Evolutionary conservation across 805 yeast genomes (phyloP).

Genomic region (Yarrowia sp.): DNA sequence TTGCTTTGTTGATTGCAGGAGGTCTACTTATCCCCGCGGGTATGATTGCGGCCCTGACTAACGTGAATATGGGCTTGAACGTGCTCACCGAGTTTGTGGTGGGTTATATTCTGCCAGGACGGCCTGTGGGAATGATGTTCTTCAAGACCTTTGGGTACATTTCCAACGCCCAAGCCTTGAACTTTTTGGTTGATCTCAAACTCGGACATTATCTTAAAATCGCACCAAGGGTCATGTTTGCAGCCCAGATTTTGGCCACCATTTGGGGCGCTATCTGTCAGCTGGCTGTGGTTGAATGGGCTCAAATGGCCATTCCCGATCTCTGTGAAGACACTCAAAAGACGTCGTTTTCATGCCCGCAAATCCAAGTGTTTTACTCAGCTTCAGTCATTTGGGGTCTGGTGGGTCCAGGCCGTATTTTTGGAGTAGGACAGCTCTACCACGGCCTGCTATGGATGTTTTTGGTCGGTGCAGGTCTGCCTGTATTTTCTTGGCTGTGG

Average conservation of each 20-base stretch:
- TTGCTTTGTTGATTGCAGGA: slow-evolving; percentile 53
- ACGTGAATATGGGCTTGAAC: slow-evolving; percentile 56
- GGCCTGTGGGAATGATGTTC: slow-evolving; percentile 60
- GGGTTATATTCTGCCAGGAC: slow-evolving; percentile 64
- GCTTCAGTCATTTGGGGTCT: slow-evolving; percentile 65
- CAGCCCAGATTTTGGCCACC: slow-evolving; percentile 49
- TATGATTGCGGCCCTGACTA: slow-evolving; percentile 61
- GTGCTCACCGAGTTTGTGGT: slow-evolving; percentile 63
- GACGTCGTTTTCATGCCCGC: slow-evolving; percentile 50
- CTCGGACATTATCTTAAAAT: slow-evolving; percentile 63
- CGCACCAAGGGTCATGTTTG: slow-evolving; percentile 60
- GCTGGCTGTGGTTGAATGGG: slow-evolving; percentile 46
- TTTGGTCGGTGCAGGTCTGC: slow-evolving; percentile 53
- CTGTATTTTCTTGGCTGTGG: slow-evolving; percentile 44
- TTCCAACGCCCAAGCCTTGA: slow-evolving; percentile 53
- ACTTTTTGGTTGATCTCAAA: slow-evolving; percentile 56
- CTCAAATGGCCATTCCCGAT: slow-evolving; percentile 41
- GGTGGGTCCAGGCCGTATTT: slow-evolving; percentile 62
- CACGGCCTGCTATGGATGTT: slow-evolving; percentile 58
- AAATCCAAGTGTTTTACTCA: slow-evolving; percentile 48
- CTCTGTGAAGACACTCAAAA: slow-evolving; percentile 47
- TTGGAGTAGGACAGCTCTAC: slow-evolving; percentile 50
- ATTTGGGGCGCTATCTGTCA: slow-evolving; percentile 48
- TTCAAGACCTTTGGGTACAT: slow-evolving; percentile 60
- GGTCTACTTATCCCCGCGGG: slow-evolving; percentile 61